Conservation (phyloP, 2,329 filamentous ascomycete genomes). For the Aspergillus pseudoviridinutans region DNA sequence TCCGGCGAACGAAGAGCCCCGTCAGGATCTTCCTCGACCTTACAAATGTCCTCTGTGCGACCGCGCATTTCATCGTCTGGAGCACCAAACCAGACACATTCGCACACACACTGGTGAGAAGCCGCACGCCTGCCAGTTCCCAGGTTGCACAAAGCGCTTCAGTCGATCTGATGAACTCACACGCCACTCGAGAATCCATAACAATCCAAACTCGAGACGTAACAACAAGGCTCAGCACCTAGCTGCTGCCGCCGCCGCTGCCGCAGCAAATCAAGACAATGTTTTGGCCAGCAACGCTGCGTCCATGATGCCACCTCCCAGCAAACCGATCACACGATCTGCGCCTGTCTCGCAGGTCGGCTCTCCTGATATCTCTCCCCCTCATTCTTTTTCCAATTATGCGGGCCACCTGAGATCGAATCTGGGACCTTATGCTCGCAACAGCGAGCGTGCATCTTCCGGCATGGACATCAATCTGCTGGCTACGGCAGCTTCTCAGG, state of each 20-base stretch:
- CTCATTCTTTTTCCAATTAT: constrained; percentile 72
- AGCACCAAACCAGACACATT: constrained; percentile 90
- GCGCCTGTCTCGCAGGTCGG: constrained; percentile 80
- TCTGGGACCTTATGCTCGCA: constrained; percentile 52
- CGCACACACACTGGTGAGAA: constrained; percentile 98
- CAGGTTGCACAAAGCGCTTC: constrained; percentile 95
- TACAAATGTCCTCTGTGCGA: constrained; percentile 99
- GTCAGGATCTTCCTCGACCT: constrained; percentile 82
- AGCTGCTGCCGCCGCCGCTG: constrained; percentile 55
- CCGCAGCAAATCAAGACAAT: constrained; percentile 51
- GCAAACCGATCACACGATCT: constrained; percentile 77
- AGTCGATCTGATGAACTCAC: constrained; percentile 95
- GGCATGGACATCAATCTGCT: constrained; percentile 63
- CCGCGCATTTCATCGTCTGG: constrained; percentile 95
- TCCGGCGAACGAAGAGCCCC: constrained; percentile 56
- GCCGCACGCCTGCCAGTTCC: constrained; percentile 92
- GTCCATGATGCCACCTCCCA: constrained; percentile 76
- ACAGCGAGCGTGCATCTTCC: constrained; percentile 46
- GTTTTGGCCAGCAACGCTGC: constrained; percentile 39
- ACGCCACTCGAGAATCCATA: constrained; percentile 95
- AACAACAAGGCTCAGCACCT: constrained; percentile 76
- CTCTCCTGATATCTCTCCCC: constrained; percentile 95
- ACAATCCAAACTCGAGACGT: constrained; percentile 93
- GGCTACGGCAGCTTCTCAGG: constrained; percentile 64
- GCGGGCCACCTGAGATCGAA: constrained; percentile 56